Base-by-base conservation (phyloP, 306 rosid genomes). In the Acacia crassicarpa region DNA sequence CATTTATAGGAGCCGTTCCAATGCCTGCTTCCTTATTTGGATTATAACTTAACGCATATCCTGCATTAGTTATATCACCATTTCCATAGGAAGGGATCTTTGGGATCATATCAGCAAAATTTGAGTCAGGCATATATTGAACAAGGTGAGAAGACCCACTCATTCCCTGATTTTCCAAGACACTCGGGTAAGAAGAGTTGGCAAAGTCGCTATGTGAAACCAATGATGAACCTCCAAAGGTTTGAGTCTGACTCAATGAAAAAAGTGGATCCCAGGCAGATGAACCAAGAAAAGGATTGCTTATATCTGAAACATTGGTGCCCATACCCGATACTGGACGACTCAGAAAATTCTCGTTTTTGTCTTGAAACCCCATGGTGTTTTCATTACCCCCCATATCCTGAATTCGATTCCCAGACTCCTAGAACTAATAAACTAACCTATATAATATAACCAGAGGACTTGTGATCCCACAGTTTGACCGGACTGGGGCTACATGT, bases 201-300 rank as follows among this genome's bases (percentile, higher is more conserved):
- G 86, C 66, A 86, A 87, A 85, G 23, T 92, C 97, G 58, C 83
- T 61, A 22, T 88, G 94, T 78, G 97, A 85, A 86, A 87, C 88
- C 88, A 89, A 82, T 43, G 96, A 85, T 75, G 97, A 90, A 56
- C 90, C 88, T 76, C 93, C 97, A 85, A 91, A 90, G 87, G 86
- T 86, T 75, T 91, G 95, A 87, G 84, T 87, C 56, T 91, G 97
- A 77, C 87, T 85, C 86, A 92, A 84, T 11, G 97, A 89, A 86
- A 87, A 90, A 82, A 93, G 87, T 56, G 98, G 96, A 89, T 96
- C 98, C 99, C 99, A 96, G 82, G 88, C 84, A 76, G 98, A 89
- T 85, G 98, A 85, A 82, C 85, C 87, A 75, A 88, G 90, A 83
- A 91, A 93, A 77, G 88, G 91, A 73, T 89, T 88, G 80, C 86